These are phyloP conservation scores for Candida tetrigidarum DNA, from an alignment of 1,139 yeast species.

Conservation along the genomic window DNA sequence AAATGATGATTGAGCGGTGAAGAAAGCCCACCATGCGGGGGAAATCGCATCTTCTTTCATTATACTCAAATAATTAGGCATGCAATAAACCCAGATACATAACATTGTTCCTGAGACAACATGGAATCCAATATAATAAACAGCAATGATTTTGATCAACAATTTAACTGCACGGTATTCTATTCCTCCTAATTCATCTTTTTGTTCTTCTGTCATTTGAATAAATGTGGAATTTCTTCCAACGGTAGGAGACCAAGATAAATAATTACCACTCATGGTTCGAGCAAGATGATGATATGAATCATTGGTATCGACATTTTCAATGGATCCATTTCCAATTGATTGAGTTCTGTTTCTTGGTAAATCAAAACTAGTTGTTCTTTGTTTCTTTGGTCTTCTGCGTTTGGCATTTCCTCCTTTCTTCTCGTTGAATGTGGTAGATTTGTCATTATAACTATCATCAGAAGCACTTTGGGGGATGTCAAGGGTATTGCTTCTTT, in stretches of 20 bases:
- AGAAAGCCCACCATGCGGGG: constrained; percentile 93
- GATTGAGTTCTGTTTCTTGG: constrained; percentile 7
- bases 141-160: constrained; percentile 64
- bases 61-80: constrained; percentile 41
- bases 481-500: constrained; percentile 55
- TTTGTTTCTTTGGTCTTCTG: constrained; percentile 12
- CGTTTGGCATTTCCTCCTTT: constrained; percentile 13
- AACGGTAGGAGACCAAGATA: constrained; percentile 90
- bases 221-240: constrained; percentile 97
- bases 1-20: constrained; percentile 76
- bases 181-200: constrained; percentile 95
- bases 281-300: constrained; percentile 21
- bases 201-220: constrained; percentile 78
- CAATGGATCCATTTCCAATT: constrained; percentile 11
- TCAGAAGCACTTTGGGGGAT: constrained; percentile 26
- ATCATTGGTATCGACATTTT: constrained; percentile 21
- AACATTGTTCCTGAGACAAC: constrained; percentile 59
- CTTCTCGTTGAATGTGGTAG: neutral
- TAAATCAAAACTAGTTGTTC: constrained; percentile 14
- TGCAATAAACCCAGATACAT: constrained; percentile 66
- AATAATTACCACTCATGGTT: constrained; percentile 60
- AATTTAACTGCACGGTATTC: constrained; percentile 90
- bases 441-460: neutral
- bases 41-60: constrained; percentile 60
- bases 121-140: constrained; percentile 79